phyloP scores from a whole-genome alignment of 441 rosid genomes.

The Codiaeum variegatum region DNA sequence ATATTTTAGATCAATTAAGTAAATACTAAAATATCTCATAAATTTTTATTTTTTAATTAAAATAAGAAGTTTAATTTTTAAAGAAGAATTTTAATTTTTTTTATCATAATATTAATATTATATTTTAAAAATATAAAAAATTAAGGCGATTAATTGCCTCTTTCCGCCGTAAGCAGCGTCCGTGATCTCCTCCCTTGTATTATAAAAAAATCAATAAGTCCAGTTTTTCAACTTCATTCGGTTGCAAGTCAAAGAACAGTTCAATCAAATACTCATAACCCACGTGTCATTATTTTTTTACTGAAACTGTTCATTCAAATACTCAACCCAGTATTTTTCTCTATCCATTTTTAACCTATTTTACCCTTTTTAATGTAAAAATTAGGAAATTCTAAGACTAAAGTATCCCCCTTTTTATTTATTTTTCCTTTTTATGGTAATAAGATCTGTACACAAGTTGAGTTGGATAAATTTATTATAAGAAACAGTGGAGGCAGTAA shows the following conservation, averaged over 20 bases:
- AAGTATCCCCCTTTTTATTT: background rate
- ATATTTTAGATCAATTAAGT: too few relatives aligned
- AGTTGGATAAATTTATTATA: slow-evolving; percentile 28
- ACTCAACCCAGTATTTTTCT: slow-evolving; percentile 2
- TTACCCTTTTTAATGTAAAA: slow-evolving; percentile 4
- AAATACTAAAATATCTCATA: too few relatives aligned
- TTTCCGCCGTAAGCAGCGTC: too few relatives aligned
- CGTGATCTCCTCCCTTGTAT: too few relatives aligned
- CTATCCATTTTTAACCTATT: background rate
- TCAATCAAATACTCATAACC: background rate
- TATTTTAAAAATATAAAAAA: too few relatives aligned
- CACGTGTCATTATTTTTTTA: slow-evolving; percentile 14
- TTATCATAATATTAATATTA: too few relatives aligned
- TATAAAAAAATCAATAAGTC: too few relatives aligned
- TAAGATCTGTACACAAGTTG: background rate
- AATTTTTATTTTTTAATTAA: too few relatives aligned
- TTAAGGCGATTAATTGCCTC: too few relatives aligned
- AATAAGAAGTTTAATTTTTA: too few relatives aligned
- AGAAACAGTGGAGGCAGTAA: slow-evolving; percentile 24
- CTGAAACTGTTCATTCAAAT: background rate
- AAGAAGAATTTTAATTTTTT: too few relatives aligned
- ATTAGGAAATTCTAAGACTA: background rate
- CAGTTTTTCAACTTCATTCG: too few relatives aligned
- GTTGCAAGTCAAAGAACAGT: background rate
- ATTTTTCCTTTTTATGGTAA: slow-evolving; percentile 11